These are phyloP conservation scores for Penicillium digitatum DNA, from an alignment of 2,329 filamentous ascomycete species.

Conservation along the genomic window DNA sequence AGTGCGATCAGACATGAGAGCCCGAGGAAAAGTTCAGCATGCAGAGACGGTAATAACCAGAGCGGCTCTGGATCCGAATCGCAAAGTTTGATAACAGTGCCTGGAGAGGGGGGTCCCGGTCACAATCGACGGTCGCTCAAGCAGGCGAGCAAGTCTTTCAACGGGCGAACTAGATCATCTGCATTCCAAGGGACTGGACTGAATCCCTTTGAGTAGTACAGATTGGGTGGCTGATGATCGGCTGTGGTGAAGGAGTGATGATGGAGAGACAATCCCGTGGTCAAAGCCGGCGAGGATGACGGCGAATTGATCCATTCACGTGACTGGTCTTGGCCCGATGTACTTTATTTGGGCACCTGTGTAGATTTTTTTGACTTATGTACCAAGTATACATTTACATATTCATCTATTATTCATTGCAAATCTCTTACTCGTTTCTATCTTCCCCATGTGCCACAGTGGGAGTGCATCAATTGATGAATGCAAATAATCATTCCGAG, in stretches of 20 bases:
- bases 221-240: constrained; percentile 14
- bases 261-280: constrained; percentile 17
- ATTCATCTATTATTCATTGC: neutral
- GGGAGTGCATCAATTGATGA: neutral
- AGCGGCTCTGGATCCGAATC: constrained; percentile 17
- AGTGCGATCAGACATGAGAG: constrained; percentile 40
- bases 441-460: neutral
- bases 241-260: constrained; percentile 15
- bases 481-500: neutral
- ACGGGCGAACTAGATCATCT: constrained; percentile 32
- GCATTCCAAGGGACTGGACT: constrained; percentile 29
- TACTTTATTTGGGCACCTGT: constrained; percentile 10
- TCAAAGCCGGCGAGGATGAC: constrained; percentile 19
- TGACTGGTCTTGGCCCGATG: constrained; percentile 7
- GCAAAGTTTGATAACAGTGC: constrained; percentile 18
- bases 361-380: neutral
- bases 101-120: constrained; percentile 28
- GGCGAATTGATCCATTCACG: constrained; percentile 8
- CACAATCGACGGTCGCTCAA: constrained; percentile 35
- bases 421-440: neutral
- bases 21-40: constrained; percentile 12
- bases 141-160: constrained; percentile 33
- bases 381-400: neutral
- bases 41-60: constrained; percentile 17
- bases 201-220: constrained; percentile 14